These are phyloP conservation scores for Coniochaeta hoffmannii DNA, from an alignment of 2,329 filamentous ascomycete species.

Conservation along the genomic window DNA sequence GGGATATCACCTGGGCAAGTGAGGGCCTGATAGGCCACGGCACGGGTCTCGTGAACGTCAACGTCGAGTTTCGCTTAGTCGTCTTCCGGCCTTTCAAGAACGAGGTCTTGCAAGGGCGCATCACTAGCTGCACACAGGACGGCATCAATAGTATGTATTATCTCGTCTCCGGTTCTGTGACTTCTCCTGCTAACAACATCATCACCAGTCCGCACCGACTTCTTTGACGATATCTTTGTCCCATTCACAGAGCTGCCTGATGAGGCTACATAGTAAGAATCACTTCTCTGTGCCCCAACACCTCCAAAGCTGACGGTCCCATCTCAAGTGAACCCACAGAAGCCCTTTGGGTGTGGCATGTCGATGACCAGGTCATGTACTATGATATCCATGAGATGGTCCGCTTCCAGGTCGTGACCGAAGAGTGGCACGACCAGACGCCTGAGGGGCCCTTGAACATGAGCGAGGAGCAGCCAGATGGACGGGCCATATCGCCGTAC, in stretches of 20 bases:
- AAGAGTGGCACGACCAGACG: conserved; percentile 87
- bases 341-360: conserved; percentile 78
- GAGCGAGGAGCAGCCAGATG: conserved; percentile 49
- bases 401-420: conserved; percentile 75
- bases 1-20: conserved; percentile 81
- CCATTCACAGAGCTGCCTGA: conserved; percentile 67
- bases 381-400: conserved; percentile 89
- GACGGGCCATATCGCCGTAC: conserved; percentile 61
- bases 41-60: conserved; percentile 87
- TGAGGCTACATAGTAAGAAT: conserved; percentile 67
- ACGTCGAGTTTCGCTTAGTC: conserved; percentile 87
- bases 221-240: conserved; percentile 89
- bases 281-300: too few species aligned
- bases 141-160: conserved; percentile 59
- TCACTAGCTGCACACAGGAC: conserved; percentile 63
- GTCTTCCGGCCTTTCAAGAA: conserved; percentile 96
- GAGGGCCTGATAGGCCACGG: conserved; percentile 93
- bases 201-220: conserved; percentile 68
- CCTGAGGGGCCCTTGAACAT: conserved; percentile 59
- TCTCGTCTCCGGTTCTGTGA: neutral
- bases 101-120: conserved; percentile 80
- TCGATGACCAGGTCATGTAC: conserved; percentile 66
- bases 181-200: neutral
- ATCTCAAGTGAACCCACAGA: conserved; percentile 60
- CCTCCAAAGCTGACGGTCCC: neutral